phyloP scores from a whole-genome alignment of 148 eudicot species.

The Rhododendron molle region DNA sequence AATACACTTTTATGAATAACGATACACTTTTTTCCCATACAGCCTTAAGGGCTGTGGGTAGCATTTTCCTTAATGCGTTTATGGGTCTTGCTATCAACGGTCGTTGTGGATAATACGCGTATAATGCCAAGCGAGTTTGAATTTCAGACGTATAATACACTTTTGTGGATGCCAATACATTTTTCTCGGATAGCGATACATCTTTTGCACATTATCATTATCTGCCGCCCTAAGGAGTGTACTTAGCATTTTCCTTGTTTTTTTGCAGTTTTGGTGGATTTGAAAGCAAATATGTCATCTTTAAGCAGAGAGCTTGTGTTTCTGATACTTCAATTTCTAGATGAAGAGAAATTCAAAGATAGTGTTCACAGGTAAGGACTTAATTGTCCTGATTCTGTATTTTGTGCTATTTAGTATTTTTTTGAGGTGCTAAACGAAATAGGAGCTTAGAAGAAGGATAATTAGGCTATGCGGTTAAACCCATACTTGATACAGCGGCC shows the following conservation, averaged over 20 bases:
- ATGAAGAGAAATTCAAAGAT: constrained; percentile 87
- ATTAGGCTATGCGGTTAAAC: background rate
- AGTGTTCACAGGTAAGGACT: constrained; percentile 65
- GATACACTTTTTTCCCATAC: background rate
- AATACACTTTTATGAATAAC: background rate
- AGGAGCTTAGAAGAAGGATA: background rate
- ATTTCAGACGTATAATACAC: background rate
- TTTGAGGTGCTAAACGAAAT: background rate
- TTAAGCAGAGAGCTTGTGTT: constrained; percentile 84
- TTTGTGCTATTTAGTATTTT: background rate
- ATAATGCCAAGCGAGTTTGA: background rate
- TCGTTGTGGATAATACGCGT: background rate
- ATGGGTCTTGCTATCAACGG: background rate
- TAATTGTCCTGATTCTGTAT: background rate
- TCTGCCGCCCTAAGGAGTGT: background rate
- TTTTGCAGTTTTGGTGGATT: constrained; percentile 9
- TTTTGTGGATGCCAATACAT: background rate
- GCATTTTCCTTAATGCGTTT: background rate
- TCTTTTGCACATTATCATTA: background rate
- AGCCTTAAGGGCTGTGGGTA: background rate
- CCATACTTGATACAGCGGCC: background rate
- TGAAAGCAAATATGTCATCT: constrained; percentile 56
- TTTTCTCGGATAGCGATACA: background rate
- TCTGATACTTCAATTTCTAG: constrained; percentile 87
- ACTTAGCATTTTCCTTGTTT: background rate